Percentiles rank a stretch among this genome's conserved stretches.
These are phyloP conservation scores for Byssoonygena ceratinophila DNA, from an alignment of 2,329 filamentous ascomycete species.

Conservation along the genomic window DNA sequence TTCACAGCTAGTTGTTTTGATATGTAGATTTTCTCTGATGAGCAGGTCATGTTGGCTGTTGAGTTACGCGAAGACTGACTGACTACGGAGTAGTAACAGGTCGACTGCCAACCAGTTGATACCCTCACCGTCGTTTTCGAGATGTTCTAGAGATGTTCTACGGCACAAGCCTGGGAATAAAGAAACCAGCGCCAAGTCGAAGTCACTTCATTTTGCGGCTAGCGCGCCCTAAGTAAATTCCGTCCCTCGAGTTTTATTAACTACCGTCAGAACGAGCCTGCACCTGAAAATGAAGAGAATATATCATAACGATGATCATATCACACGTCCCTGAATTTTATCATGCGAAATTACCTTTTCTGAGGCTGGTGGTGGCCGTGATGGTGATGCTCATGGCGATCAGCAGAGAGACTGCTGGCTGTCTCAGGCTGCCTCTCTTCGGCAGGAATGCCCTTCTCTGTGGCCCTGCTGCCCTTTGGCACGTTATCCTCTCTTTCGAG, in stretches of 20 bases:
- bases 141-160: not conserved
- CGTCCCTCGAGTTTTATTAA: not conserved
- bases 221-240: not conserved
- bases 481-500: slow-evolving; percentile 6
- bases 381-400: not conserved
- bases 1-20: too few species aligned
- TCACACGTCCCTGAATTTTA: not conserved
- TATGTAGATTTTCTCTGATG: too few species aligned
- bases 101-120: not conserved
- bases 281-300: not conserved
- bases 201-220: not conserved
- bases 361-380: not conserved
- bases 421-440: slow-evolving; percentile 1
- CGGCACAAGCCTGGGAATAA: not conserved
- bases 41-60: not conserved
- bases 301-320: not conserved
- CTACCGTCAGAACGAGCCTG: not conserved
- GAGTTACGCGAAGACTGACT: too few species aligned
- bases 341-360: not conserved
- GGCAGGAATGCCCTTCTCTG: not conserved
- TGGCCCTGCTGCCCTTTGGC: not conserved
- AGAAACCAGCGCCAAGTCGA: not conserved
- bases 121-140: not conserved
- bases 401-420: not conserved
- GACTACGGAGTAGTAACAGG: not conserved